These are phyloP conservation scores for Colletotrichum godetiae DNA, from an alignment of 2,329 filamentous ascomycete genomes.

Conservation along the genomic window DNA sequence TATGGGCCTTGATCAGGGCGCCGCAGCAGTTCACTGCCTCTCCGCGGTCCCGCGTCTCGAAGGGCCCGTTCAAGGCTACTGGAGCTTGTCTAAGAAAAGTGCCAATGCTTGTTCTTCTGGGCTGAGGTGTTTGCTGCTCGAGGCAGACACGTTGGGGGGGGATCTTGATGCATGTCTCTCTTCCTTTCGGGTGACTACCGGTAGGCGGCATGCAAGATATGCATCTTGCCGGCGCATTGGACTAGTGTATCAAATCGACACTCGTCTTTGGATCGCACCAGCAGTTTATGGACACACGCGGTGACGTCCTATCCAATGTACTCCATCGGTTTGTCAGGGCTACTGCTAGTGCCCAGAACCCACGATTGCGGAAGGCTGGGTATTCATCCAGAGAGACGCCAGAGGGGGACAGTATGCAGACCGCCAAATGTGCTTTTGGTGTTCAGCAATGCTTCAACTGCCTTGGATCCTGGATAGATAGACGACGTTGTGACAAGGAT, in stretches of 20 bases:
- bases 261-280: background rate
- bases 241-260: background rate
- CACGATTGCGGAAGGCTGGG: background rate
- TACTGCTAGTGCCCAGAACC: background rate
- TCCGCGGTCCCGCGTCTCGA: too few relatives aligned
- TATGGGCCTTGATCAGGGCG: background rate
- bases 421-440: background rate
- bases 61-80: too few relatives aligned
- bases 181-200: too few relatives aligned
- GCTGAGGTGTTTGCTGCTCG: too few relatives aligned
- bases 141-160: too few relatives aligned
- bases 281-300: background rate
- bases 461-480: background rate
- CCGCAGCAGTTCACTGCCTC: background rate
- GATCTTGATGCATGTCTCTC: too few relatives aligned
- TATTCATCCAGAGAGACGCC: too few relatives aligned
- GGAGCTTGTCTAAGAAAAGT: too few relatives aligned
- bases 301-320: background rate
- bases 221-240: background rate
- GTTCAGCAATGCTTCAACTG: background rate
- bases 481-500: background rate
- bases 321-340: background rate
- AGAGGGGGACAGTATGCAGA: too few relatives aligned
- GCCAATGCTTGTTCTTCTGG: too few relatives aligned
- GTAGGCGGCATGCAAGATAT: too few relatives aligned